Base-by-base conservation (phyloP, 345 rosid species). In the Gossypium sturtianum region DNA sequence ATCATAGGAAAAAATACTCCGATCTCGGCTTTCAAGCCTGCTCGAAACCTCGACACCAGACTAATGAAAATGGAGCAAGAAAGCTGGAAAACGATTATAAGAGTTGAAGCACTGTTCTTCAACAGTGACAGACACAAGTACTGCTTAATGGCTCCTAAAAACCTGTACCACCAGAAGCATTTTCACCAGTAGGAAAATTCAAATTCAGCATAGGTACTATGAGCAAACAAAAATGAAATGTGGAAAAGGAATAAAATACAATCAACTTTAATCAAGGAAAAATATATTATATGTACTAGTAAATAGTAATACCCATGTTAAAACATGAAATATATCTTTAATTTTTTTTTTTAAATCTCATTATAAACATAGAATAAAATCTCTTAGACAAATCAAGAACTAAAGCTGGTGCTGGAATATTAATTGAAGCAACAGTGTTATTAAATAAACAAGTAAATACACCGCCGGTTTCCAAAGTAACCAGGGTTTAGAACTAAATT, bases 1-100 rank as follows among this genome's bases (percentile, higher is more conserved):
- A 96, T 96, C 99, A 96, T 96, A 44, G 97, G 99, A 80, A 96
- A 96, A 84, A 96, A 96, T 15, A 96, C 98, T 79, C 99, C 99
- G 78, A 96, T 96, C 89, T 96, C 98, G 71, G 99, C 99, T 87
- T 96, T 93, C 82, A 96, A 80, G 80, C 99, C 98, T 74, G 98
- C 97, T 80, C 98, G 92, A 82, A 96, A 96, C 80, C 98, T 90
- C 38, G 98, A 91, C 62, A 96, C 98, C 72, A 93, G 86, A 81
- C 99, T 96, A 77, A 96, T 90, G 78, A 96, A 93, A 83, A 96
- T 96, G 80, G 99, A 96, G 89, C 99, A 96, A 74, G 99, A 96
- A 84, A 96, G 98, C 89, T 96, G 99, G 89, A 93, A 96, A 82
- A 96, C 86, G 74, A 96, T 90, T 91, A 96, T 89, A 53, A 96